A percentile compares a stretch with the other conserved stretches of the same genome.
phyloP scores from a whole-genome alignment of 768 basidiomycete species.

The Boletus sp. region DNA sequence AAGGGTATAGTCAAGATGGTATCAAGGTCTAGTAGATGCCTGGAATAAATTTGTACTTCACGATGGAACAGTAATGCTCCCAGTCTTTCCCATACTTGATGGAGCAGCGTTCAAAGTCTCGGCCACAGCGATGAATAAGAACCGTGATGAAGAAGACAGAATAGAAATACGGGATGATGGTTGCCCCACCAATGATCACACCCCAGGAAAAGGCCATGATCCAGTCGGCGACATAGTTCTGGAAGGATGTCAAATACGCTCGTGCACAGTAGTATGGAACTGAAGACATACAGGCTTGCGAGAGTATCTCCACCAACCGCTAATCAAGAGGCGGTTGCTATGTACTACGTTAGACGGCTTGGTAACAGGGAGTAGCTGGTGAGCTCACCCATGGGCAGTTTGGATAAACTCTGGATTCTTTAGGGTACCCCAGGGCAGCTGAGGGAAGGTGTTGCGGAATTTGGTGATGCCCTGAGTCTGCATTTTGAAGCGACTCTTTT shows the following conservation, averaged over 20 bases:
- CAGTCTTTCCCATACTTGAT: constrained; percentile 94
- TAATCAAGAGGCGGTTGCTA: constrained; percentile 86
- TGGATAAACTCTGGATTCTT: constrained; percentile 89
- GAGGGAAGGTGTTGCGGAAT: constrained; percentile 91
- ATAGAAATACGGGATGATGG: constrained; percentile 94
- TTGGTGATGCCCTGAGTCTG: constrained; percentile 84
- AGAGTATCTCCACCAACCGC: constrained; percentile 92
- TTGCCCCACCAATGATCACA: constrained; percentile 66
- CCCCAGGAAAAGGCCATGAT: constrained; percentile 84
- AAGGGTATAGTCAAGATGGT: constrained; percentile 9
- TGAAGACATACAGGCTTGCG: constrained; percentile 78
- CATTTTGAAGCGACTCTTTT: constrained; percentile 98
- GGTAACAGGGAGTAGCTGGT: not conserved
- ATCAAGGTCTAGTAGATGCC: constrained; percentile 61
- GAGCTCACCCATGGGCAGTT: constrained; percentile 81
- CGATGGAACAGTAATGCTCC: constrained; percentile 83
- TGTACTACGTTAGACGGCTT: constrained; percentile 6
- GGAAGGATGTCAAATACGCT: not conserved
- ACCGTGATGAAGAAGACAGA: constrained; percentile 94
- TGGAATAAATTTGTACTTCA: constrained; percentile 90
- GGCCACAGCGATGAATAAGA: constrained; percentile 82
- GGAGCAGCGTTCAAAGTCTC: constrained; percentile 94
- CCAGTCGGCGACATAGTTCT: constrained; percentile 97
- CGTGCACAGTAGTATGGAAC: not conserved
- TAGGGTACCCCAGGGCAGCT: constrained; percentile 77